phyloP scores from a whole-genome alignment of 192 early-diverging fungal species.

The Blastocladiella britannica region DNA sequence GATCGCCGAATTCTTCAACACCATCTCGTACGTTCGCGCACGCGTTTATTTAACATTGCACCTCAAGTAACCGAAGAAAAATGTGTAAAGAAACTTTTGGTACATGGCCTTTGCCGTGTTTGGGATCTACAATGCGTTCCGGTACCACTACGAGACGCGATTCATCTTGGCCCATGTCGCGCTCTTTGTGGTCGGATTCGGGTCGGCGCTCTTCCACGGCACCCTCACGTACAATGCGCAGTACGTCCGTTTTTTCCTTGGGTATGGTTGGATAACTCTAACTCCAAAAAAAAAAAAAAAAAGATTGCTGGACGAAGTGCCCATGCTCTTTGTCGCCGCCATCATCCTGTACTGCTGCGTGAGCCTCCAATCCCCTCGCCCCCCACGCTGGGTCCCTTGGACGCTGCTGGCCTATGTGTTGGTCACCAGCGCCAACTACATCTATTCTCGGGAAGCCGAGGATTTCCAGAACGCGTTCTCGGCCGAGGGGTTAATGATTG shows the following conservation, averaged over 20 bases:
- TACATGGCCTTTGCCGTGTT: no score
- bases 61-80: no score
- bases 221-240: slow-evolving; percentile 15
- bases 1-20: slow-evolving; percentile 27
- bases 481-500: neutral
- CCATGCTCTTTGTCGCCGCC: slow-evolving; percentile 14
- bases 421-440: slow-evolving; percentile 14
- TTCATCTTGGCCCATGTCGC: slow-evolving; percentile 5
- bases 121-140: slow-evolving; percentile 6
- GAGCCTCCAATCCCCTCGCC: slow-evolving; percentile 1
- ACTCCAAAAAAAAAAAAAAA: no score
- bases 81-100: no score
- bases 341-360: slow-evolving; percentile 4
- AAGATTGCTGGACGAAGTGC: slow-evolving; percentile 24
- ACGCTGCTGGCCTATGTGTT: slow-evolving; percentile 7
- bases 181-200: slow-evolving; percentile 15
- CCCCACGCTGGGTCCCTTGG: slow-evolving; percentile 1
- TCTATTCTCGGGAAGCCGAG: slow-evolving; percentile 2
- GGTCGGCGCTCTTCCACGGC: slow-evolving; percentile 21
- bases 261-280: no score
- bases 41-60: slow-evolving; percentile 9
- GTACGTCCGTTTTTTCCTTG: no score
- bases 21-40: slow-evolving; percentile 19
- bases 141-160: slow-evolving; percentile 7
- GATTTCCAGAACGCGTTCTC: slow-evolving; percentile 2